Conservation (phyloP, 1,284 basidiomycete species). For the Austroboletus novae-zelandiae region DNA sequence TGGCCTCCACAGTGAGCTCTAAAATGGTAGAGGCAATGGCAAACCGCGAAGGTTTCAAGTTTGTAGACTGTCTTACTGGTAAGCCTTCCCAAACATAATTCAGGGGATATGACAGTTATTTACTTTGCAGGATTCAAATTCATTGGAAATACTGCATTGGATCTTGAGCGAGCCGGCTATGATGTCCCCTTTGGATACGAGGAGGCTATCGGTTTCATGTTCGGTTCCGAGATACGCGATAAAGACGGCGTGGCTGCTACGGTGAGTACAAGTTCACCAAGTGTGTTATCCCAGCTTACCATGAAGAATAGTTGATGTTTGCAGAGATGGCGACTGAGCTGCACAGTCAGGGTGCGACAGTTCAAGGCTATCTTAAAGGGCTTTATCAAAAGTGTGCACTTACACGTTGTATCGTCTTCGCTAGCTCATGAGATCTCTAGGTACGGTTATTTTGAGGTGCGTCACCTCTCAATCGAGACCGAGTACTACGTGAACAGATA, state of each 20-base stretch:
- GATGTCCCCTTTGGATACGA: slow-evolving; percentile 83
- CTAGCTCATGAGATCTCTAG: slow-evolving; percentile 41
- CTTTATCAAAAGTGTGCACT: slow-evolving; percentile 60
- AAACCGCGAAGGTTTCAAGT: slow-evolving; percentile 70
- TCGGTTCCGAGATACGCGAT: slow-evolving; percentile 72
- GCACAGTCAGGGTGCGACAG: slow-evolving; percentile 49
- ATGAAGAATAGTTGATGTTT: slow-evolving; percentile 52
- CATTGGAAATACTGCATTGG: slow-evolving; percentile 77
- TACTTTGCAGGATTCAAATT: slow-evolving; percentile 68
- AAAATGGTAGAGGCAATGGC: slow-evolving; percentile 84
- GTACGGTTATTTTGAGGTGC: slow-evolving; percentile 35
- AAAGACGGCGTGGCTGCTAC: slow-evolving; percentile 83
- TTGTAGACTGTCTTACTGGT: slow-evolving; percentile 83
- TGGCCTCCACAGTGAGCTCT: slow-evolving; percentile 84
- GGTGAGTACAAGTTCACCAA: slow-evolving; percentile 36
- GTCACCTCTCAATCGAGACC: neutral
- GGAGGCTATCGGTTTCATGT: slow-evolving; percentile 88
- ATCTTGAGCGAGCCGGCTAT: slow-evolving; percentile 62
- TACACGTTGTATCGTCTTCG: neutral
- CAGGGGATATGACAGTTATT: neutral
- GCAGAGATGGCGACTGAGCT: slow-evolving; percentile 61
- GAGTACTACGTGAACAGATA: slow-evolving; percentile 1
- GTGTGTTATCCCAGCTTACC: neutral
- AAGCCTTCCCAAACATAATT: slow-evolving; percentile 8
- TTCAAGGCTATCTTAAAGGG: slow-evolving; percentile 55